Percentiles rank a stretch among this genome's conserved stretches.
Evolutionary conservation across 2,329 filamentous ascomycete genomes (phyloP).

Genomic region (Penicillium sp.): DNA sequence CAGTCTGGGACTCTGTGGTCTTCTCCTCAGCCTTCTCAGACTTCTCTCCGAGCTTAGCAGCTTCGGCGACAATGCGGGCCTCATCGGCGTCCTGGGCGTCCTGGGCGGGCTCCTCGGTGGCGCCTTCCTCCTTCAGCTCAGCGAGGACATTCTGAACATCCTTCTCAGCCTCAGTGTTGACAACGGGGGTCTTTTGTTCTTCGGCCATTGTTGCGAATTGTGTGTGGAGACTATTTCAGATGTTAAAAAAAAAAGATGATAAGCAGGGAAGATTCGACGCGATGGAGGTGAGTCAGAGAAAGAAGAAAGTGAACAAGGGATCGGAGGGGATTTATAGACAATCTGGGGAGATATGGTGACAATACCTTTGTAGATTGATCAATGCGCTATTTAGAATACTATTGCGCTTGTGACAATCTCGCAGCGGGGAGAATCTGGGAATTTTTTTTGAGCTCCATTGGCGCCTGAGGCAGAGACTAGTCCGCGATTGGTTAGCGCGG

Average conservation of each 20-base stretch:
- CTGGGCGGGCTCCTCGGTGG: slow-evolving; percentile 24
- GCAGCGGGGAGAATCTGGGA: slow-evolving; percentile 21
- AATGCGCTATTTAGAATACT: slow-evolving; percentile 6
- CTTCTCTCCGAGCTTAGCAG: slow-evolving; percentile 40
- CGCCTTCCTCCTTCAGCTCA: slow-evolving; percentile 41
- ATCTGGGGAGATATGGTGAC: background rate
- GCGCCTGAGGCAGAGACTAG: slow-evolving; percentile 21
- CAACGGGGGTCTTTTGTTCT: slow-evolving; percentile 37
- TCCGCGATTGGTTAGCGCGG: slow-evolving; percentile 2
- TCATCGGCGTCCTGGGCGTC: slow-evolving; percentile 36
- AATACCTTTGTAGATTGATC: slow-evolving; percentile 4
- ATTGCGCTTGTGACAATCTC: slow-evolving; percentile 8
- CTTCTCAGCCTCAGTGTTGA: slow-evolving; percentile 46
- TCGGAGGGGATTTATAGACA: background rate
- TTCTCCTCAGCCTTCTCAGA: slow-evolving; percentile 39
- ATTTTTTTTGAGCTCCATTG: slow-evolving; percentile 24
- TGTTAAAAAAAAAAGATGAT: slow-evolving; percentile 3
- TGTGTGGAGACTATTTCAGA: slow-evolving; percentile 8
- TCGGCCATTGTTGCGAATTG: slow-evolving; percentile 34
- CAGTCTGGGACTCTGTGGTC: slow-evolving; percentile 16
- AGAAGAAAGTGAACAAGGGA: background rate
- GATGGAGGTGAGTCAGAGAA: background rate
- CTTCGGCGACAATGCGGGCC: slow-evolving; percentile 40
- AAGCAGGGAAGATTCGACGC: slow-evolving; percentile 6
- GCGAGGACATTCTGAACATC: slow-evolving; percentile 49